A percentile compares a stretch with the other conserved stretches of the same genome.
Evolutionary conservation across 1,284 basidiomycete species (phyloP).

Genomic region (Lentinula novae-zelandiae): DNA sequence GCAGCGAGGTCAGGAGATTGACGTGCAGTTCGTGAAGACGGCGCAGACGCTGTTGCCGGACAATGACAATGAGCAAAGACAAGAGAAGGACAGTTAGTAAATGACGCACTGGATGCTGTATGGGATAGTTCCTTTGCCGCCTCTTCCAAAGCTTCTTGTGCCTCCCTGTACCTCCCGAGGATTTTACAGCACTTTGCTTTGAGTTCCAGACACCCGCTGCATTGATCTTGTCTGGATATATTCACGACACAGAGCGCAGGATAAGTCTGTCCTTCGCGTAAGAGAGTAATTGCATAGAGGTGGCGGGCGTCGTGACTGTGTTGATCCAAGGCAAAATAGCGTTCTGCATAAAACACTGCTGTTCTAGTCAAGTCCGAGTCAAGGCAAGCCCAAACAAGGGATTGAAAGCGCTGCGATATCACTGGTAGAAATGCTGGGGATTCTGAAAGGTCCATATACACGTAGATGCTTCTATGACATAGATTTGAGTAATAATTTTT

Average conservation of each 20-base stretch:
- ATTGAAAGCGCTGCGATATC: conserved; percentile 62
- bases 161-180: conserved; percentile 69
- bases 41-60: conserved; percentile 40
- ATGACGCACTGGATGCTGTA: conserved; percentile 44
- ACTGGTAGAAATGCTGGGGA: conserved; percentile 24
- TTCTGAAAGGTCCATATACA: conserved; percentile 10
- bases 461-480: conserved; percentile 8
- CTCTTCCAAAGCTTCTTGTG: conserved; percentile 65
- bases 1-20: conserved; percentile 63
- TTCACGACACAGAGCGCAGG: conserved; percentile 75
- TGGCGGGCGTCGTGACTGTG: conserved; percentile 80
- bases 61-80: conserved; percentile 13
- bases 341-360: conserved; percentile 79
- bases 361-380: conserved; percentile 72
- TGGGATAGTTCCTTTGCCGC: conserved; percentile 49
- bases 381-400: conserved; percentile 73
- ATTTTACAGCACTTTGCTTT: conserved; percentile 73
- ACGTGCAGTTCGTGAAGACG: conserved; percentile 41
- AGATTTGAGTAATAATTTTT: background rate
- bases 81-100: conserved; percentile 12
- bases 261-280: conserved; percentile 72
- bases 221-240: conserved; percentile 50
- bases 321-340: conserved; percentile 66
- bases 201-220: conserved; percentile 76
- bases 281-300: conserved; percentile 75